phyloP scores from a whole-genome alignment of 768 basidiomycete genomes.

The Austroboletus festivus region DNA sequence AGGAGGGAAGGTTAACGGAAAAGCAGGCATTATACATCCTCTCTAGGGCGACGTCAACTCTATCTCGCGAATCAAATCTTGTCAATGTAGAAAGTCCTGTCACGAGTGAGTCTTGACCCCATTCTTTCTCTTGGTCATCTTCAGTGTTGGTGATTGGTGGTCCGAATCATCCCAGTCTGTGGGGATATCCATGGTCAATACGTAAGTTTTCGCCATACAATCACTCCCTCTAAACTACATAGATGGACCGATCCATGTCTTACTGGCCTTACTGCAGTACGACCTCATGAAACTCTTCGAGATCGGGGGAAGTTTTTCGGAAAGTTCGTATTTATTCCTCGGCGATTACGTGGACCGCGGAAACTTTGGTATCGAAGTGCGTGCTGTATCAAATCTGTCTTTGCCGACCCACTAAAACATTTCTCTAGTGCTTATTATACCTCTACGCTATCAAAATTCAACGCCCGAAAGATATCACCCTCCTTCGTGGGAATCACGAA shows the following conservation, averaged over 20 bases:
- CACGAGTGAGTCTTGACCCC: conserved; percentile 77
- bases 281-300: conserved; percentile 98
- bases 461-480: conserved; percentile 76
- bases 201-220: no score
- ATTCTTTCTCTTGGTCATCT: conserved; percentile 1
- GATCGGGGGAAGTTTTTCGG: conserved; percentile 80
- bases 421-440: conserved; percentile 77
- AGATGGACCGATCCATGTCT: conserved; percentile 1
- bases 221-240: conserved; percentile 71
- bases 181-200: conserved; percentile 99
- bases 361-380: conserved; percentile 79
- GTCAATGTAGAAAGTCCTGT: conserved; percentile 85
- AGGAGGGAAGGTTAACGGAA: conserved; percentile 81
- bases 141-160: conserved; percentile 4
- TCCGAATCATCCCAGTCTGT: conserved; percentile 56
- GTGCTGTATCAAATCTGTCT: conserved; percentile 12
- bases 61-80: conserved; percentile 79
- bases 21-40: conserved; percentile 84
- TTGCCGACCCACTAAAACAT: neutral
- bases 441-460: conserved; percentile 91
- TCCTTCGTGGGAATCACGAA: conserved; percentile 96
- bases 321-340: conserved; percentile 88
- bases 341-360: conserved; percentile 98
- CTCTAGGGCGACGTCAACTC: conserved; percentile 58
- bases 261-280: conserved; percentile 67